Evolutionary conservation across 768 basidiomycete genomes (phyloP).

Genomic region (Mycena crocata): DNA sequence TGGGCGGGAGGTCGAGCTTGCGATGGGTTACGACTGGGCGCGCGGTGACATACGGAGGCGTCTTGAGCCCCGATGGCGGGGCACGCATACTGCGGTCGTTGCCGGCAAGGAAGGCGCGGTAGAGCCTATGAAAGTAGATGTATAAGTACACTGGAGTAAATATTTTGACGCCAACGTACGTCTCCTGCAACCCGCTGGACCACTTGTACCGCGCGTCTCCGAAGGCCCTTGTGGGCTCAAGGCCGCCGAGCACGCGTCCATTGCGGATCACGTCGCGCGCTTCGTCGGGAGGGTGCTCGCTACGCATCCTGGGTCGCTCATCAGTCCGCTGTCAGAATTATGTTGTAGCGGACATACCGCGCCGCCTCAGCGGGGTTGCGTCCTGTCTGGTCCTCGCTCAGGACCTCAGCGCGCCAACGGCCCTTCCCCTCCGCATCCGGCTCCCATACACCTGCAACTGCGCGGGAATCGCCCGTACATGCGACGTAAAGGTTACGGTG

Average conservation of each 20-base stretch:
- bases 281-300: constrained; percentile 87
- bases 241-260: constrained; percentile 87
- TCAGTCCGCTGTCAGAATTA: neutral
- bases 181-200: constrained; percentile 77
- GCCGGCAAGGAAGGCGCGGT: constrained; percentile 72
- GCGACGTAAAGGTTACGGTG: constrained; percentile 89
- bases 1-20: constrained; percentile 67
- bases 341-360: constrained; percentile 61
- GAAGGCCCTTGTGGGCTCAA: constrained; percentile 90
- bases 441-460: constrained; percentile 95
- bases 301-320: constrained; percentile 66
- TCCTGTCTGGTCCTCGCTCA: constrained; percentile 97
- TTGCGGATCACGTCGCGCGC: constrained; percentile 76
- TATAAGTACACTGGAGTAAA: too few relatives aligned
- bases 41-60: constrained; percentile 94
- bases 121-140: constrained; percentile 32
- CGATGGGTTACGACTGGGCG: constrained; percentile 85
- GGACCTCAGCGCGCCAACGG: constrained; percentile 91
- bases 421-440: constrained; percentile 71
- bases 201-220: constrained; percentile 94
- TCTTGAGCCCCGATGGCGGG: constrained; percentile 74
- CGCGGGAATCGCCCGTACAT: constrained; percentile 92
- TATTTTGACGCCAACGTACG: too few relatives aligned
- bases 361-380: constrained; percentile 86
- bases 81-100: constrained; percentile 69